phyloP scores from a whole-genome alignment of 179 eudicot genomes.

The Silene noctiflora region DNA sequence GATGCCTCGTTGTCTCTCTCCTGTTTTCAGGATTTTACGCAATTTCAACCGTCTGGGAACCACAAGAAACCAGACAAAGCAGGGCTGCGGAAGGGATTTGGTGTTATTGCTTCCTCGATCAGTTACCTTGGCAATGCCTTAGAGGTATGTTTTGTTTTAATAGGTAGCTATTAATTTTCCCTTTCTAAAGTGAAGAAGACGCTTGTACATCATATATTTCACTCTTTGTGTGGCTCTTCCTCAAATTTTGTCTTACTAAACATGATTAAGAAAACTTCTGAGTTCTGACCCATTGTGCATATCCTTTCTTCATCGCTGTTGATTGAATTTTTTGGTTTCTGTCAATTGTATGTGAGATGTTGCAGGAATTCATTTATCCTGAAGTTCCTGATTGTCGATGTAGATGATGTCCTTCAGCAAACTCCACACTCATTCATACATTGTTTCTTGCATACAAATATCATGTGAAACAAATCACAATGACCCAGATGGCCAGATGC shows the following conservation, averaged over 20 bases:
- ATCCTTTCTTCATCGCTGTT: too few relatives aligned
- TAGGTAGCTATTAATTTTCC: not conserved
- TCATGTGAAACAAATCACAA: too few relatives aligned
- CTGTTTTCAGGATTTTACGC: slow-evolving; percentile 23
- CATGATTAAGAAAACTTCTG: not conserved
- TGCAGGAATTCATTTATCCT: too few relatives aligned
- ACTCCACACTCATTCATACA: too few relatives aligned
- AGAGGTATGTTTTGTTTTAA: slow-evolving; percentile 48
- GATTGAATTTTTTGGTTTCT: too few relatives aligned
- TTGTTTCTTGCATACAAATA: too few relatives aligned
- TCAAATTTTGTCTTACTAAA: not conserved
- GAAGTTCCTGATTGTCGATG: too few relatives aligned
- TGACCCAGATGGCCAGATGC: too few relatives aligned
- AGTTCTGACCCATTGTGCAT: too few relatives aligned
- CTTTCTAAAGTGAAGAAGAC: not conserved
- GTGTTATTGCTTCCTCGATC: slow-evolving; percentile 68
- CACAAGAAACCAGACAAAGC: slow-evolving; percentile 36
- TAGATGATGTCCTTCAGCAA: too few relatives aligned
- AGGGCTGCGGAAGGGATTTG: slow-evolving; percentile 62
- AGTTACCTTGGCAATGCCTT: slow-evolving; percentile 76
- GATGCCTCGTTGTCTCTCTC: not conserved
- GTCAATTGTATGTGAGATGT: too few relatives aligned
- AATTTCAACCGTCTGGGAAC: slow-evolving; percentile 33
- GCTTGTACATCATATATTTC: not conserved
- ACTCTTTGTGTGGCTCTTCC: not conserved